Evolutionary conservation across 371 early-diverging fungal species (phyloP).

Genomic region (Rhizopus delemar): DNA sequence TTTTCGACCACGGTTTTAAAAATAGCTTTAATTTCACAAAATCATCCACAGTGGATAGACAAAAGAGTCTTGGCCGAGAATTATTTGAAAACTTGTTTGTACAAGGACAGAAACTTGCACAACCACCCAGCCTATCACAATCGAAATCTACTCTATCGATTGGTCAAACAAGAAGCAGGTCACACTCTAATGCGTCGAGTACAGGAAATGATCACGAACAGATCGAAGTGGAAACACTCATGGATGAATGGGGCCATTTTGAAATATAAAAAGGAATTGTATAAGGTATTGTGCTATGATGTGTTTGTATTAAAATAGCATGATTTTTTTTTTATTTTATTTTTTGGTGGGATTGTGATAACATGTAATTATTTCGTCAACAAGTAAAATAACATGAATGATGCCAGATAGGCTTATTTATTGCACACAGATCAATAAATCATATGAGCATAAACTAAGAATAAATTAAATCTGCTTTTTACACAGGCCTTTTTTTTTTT

Average conservation of each 20-base stretch:
- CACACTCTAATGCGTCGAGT: conserved; percentile 14
- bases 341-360: neutral
- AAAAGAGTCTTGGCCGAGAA: conserved; percentile 57
- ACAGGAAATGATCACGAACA: conserved; percentile 25
- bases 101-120: conserved; percentile 55
- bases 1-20: conserved; percentile 68
- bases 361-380: too few relatives aligned
- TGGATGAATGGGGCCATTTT: conserved; percentile 43
- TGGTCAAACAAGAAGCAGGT: neutral
- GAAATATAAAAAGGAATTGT: conserved; percentile 22
- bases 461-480: too few relatives aligned
- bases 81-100: conserved; percentile 61
- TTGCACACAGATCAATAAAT: neutral
- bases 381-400: too few relatives aligned
- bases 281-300: too few relatives aligned
- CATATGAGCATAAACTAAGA: neutral
- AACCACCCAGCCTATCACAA: neutral
- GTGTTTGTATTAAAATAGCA: too few relatives aligned
- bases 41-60: conserved; percentile 54
- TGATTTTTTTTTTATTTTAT: neutral
- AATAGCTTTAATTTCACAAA: conserved; percentile 66
- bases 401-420: too few relatives aligned
- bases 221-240: conserved; percentile 35
- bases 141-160: conserved; percentile 7
- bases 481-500: neutral